Evolutionary conservation across 306 rosid genomes (phyloP).

Genomic region (Quercus parvula): DNA sequence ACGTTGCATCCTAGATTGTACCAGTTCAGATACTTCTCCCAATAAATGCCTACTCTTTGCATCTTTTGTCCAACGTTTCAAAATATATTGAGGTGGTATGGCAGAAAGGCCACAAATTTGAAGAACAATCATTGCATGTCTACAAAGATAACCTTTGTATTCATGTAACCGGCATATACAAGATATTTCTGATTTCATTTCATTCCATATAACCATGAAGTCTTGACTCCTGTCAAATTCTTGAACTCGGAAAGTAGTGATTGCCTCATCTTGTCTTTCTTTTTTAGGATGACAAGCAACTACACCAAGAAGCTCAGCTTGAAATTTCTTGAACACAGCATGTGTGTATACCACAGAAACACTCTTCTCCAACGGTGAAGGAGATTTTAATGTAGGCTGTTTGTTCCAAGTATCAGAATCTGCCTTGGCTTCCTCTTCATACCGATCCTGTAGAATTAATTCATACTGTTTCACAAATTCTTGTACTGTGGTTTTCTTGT

Average conservation of each 20-base stretch:
- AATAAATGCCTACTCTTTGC: conserved; percentile 60
- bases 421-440: conserved; percentile 98
- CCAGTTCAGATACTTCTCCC: conserved; percentile 63
- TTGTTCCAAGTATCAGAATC: conserved; percentile 93
- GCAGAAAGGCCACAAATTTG: conserved; percentile 76
- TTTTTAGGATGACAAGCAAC: conserved; percentile 90
- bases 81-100: conserved; percentile 78
- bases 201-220: conserved; percentile 64
- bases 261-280: conserved; percentile 66
- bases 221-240: conserved; percentile 78
- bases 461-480: conserved; percentile 88
- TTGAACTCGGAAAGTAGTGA: conserved; percentile 61
- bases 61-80: conserved; percentile 90
- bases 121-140: conserved; percentile 93
- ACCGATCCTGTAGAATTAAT: conserved; percentile 85
- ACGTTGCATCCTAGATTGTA: conserved; percentile 65
- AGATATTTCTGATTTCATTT: conserved; percentile 65
- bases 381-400: conserved; percentile 70
- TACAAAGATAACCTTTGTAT: conserved; percentile 93
- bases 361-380: conserved; percentile 94
- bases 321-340: conserved; percentile 88
- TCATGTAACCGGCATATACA: conserved; percentile 84
- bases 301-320: conserved; percentile 91
- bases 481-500: conserved; percentile 81
- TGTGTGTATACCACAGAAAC: conserved; percentile 76